Evolutionary conservation across 164 flowering plant genomes (phyloP).

Genomic region (Vitis rupestris): DNA sequence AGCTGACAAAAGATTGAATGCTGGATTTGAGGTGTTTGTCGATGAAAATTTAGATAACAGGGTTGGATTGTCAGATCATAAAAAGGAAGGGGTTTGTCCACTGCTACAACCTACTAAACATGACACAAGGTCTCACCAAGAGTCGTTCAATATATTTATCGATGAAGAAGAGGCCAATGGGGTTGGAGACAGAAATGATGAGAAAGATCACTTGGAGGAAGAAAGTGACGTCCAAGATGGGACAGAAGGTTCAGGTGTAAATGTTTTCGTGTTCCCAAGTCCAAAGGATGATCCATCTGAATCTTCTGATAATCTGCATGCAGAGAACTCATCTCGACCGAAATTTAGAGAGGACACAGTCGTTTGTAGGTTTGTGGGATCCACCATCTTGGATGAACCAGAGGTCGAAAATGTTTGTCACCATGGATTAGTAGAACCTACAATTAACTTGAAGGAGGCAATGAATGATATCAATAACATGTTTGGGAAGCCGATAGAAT

Average conservation of each 20-base stretch:
- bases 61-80: slow-evolving; percentile 15
- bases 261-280: slow-evolving; percentile 46
- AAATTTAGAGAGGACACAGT: slow-evolving; percentile 73
- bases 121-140: slow-evolving; percentile 22
- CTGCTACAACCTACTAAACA: slow-evolving; percentile 1
- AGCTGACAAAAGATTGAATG: slow-evolving; percentile 23
- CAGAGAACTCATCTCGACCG: slow-evolving; percentile 23
- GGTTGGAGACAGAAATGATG: slow-evolving; percentile 18
- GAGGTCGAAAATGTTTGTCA: slow-evolving; percentile 90
- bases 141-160: slow-evolving; percentile 54
- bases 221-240: slow-evolving; percentile 13
- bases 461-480: slow-evolving; percentile 84
- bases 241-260: slow-evolving; percentile 16
- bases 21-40: slow-evolving; percentile 50
- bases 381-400: slow-evolving; percentile 72
- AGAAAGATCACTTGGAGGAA: slow-evolving; percentile 9
- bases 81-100: slow-evolving; percentile 11
- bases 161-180: slow-evolving; percentile 50
- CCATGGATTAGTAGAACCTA: slow-evolving; percentile 96
- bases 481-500: slow-evolving; percentile 94
- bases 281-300: slow-evolving; percentile 46
- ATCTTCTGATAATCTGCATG: slow-evolving; percentile 30
- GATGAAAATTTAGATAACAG: slow-evolving; percentile 50
- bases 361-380: slow-evolving; percentile 78
- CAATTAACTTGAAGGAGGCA: slow-evolving; percentile 91